Base-by-base conservation (phyloP, 2,329 filamentous ascomycete species). In the Neophaeococcomyces mojaviensis region DNA sequence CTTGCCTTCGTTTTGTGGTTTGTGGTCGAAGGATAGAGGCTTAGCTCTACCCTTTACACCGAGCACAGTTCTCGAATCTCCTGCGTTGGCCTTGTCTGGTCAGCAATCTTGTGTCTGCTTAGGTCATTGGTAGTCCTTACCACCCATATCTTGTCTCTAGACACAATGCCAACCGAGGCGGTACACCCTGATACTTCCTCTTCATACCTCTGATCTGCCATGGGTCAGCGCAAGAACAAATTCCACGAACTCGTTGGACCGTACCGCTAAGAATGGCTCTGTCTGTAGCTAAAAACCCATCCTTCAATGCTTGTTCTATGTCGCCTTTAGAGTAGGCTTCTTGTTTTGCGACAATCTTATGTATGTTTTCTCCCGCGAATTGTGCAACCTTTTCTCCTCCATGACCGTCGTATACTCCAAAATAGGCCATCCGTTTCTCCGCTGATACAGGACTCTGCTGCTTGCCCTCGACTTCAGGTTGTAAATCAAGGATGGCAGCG, bases 161-260 rank as follows among this genome's bases (percentile, higher is more conserved):
- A 90, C 58, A 97, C 82, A 59, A 98, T 73, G 57, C 84, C 84
- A 56, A 95, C 90, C 43, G 92, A 92, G 44, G 92, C 89, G 52
- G 92, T 98, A 72, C 92, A 98, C 55, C 92, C 92, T 51, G 92
- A 98, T 47, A 97, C 89, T 68, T 98, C 92, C 60, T 97, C 90
- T 65, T 95, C 88, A 64, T 97, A 97, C 68, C 86, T 87, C 55
- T 92, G 88, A 69, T 98, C 92, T 98, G 67, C 22, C 37, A 37
- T 40, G 46, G 53, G 54, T 60, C 43, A 60, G 49, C 46, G 42
- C 20, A 30, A 33, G 30, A 42, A 24, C 16, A 12, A 34, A 35
- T 22, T 43, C 20, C 44, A 47, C 36, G 45, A 26, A 24, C 33
- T 28, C 43, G 35, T 28, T 12, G 39, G 20, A 13, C 40, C 40